Base-by-base conservation (phyloP, 1,139 yeast species). In the Arxiozyma bovina region DNA sequence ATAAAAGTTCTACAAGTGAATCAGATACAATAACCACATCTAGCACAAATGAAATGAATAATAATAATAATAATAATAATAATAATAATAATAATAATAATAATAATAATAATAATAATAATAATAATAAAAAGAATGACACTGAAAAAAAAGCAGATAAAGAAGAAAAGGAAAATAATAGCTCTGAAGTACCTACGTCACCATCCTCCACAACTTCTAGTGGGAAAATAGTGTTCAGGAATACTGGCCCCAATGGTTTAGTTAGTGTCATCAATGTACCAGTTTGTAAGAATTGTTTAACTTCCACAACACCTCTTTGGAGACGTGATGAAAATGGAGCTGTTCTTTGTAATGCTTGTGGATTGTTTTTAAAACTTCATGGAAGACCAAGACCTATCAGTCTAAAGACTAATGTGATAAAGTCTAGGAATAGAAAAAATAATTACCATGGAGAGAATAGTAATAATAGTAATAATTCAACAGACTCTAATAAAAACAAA, bases 261-360 rank as follows among this genome's bases (percentile, higher is more conserved):
- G 27, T 51, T 20, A 53, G 38, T 22, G 21, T 43, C 6, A 17
- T 50, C 9, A 52, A 49, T 41, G 38, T 45, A 5, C 91, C 96
- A 1, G 79, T 85, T 23, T 91, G 97, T 70, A 88, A 86, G 62
- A 91, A 91, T 70, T 91, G 98, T 73, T 80, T 85, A 63, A 91
- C 98, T 6, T 87, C 88, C 57, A 90, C 93, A 1, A 91, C 98
- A 1, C 98, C 98, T 0, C 74, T 91, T 30, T 91, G 98, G 98
- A 78, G 98, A 70, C 77, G 97, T 62, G 96, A 90, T 70, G 96
- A 90, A 67, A 81, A 87, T 20, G 98, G 98, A 18, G 94, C 88
- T 61, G 96, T 89, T 18, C 77, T 91, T 52, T 91, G 98, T 70
- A 91, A 91, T 73, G 98, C 98, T 4, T 91, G 97, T 73, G 98